Conservation (phyloP, 1,284 basidiomycete genomes). For the Pseudozyma sp. region DNA sequence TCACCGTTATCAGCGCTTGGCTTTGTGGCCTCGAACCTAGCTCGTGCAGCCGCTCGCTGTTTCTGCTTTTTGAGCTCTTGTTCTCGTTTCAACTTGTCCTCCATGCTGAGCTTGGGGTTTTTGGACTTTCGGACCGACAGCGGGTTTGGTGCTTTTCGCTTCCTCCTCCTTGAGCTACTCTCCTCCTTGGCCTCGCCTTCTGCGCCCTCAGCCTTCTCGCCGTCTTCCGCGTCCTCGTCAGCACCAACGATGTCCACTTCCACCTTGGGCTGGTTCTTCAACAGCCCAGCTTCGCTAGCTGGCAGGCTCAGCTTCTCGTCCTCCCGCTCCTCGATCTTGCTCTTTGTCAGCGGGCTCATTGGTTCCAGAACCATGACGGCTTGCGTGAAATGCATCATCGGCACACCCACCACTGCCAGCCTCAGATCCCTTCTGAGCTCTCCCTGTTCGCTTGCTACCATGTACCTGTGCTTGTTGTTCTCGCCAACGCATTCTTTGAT, state of each 20-base stretch:
- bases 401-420: constrained; percentile 48
- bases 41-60: constrained; percentile 26
- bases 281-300: constrained; percentile 28
- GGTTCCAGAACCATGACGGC: constrained; percentile 67
- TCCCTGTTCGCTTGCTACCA: constrained; percentile 54
- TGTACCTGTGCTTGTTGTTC: constrained; percentile 65
- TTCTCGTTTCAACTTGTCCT: constrained; percentile 38
- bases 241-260: constrained; percentile 43
- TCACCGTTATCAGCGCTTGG: background rate
- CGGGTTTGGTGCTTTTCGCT: constrained; percentile 85
- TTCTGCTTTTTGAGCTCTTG: constrained; percentile 71
- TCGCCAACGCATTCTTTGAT: constrained; percentile 72
- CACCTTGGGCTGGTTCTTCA: constrained; percentile 17
- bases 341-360: constrained; percentile 60
- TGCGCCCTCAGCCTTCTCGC: background rate
- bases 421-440: constrained; percentile 48
- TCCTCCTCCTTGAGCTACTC: constrained; percentile 12
- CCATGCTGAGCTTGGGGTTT: constrained; percentile 34
- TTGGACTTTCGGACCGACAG: constrained; percentile 86
- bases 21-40: constrained; percentile 20
- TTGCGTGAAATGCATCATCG: constrained; percentile 64
- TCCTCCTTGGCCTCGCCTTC: background rate
- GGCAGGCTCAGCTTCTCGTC: constrained; percentile 47
- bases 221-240: constrained; percentile 74
- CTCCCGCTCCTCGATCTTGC: constrained; percentile 53